phyloP scores from a whole-genome alignment of 352 stramenopile genomes.

The Phytophthora brassicae region DNA sequence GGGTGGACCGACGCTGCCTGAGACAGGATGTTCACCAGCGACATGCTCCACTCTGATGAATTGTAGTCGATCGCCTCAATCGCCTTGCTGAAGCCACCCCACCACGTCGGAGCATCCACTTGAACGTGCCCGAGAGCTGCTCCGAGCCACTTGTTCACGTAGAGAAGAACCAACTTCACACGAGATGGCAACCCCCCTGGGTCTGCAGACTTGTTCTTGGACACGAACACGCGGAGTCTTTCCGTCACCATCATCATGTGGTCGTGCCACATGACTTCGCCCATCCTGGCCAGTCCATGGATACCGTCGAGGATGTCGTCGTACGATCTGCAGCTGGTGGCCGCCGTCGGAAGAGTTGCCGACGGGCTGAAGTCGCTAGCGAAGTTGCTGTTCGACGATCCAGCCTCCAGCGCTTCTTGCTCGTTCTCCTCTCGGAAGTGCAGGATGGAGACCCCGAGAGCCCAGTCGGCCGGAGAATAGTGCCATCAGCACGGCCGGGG shows the following conservation, averaged over 20 bases:
- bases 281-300: background rate
- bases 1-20: background rate
- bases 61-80: conserved; percentile 10
- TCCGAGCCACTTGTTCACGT: too few relatives aligned
- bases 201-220: too few relatives aligned
- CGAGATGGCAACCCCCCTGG: too few relatives aligned
- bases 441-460: background rate
- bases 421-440: conserved; percentile 11
- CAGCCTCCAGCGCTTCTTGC: background rate
- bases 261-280: conserved; percentile 11
- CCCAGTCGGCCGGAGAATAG: conserved; percentile 3
- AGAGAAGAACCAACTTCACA: too few relatives aligned
- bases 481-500: conserved; percentile 13
- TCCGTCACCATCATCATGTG: conserved; percentile 11
- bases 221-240: too few relatives aligned
- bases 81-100: too few relatives aligned
- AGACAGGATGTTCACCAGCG: conserved; percentile 7
- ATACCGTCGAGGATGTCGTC: background rate
- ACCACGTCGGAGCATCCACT: too few relatives aligned
- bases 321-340: background rate
- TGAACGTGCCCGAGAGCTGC: too few relatives aligned
- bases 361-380: conserved; percentile 17
- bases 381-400: conserved; percentile 12
- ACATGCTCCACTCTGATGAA: conserved; percentile 10
- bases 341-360: background rate